Percentiles rank a stretch among this genome's conserved stretches.
Conservation (phyloP, 192 early-diverging fungal species). For the Cetraspora pellucida region DNA sequence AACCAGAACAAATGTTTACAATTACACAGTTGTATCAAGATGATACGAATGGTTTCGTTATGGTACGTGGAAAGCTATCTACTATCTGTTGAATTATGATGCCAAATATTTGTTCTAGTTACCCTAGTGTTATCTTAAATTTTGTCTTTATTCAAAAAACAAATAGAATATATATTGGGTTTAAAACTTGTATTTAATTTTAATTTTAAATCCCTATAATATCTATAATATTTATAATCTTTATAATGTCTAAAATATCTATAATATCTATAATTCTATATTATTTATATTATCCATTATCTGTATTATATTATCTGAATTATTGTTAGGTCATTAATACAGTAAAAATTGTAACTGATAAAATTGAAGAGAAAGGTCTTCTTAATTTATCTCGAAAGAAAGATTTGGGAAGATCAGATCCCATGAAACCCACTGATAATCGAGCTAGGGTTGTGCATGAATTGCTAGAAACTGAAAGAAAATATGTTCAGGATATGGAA, state of each 20-base stretch:
- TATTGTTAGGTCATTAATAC: constrained; percentile 76
- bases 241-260: no score
- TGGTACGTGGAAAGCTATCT: constrained; percentile 53
- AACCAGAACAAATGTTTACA: constrained; percentile 78
- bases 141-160: no score
- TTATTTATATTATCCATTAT: constrained; percentile 30
- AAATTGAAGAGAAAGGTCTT: constrained; percentile 70
- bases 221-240: no score
- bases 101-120: background rate
- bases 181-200: no score
- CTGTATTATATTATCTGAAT: constrained; percentile 22
- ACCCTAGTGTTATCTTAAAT: no score
- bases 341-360: constrained; percentile 74
- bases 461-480: constrained; percentile 90
- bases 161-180: no score
- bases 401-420: constrained; percentile 49
- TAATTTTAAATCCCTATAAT: no score
- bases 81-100: background rate
- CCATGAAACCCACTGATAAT: constrained; percentile 78
- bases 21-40: constrained; percentile 89
- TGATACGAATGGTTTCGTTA: constrained; percentile 96
- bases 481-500: constrained; percentile 89
- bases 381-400: constrained; percentile 46
- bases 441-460: constrained; percentile 86
- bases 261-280: no score